Evolutionary conservation across 75 land plant genomes (phyloP), one percentile per base, ranked within the genome.

Genomic region (Sequoiadendron giganteum): DNA sequence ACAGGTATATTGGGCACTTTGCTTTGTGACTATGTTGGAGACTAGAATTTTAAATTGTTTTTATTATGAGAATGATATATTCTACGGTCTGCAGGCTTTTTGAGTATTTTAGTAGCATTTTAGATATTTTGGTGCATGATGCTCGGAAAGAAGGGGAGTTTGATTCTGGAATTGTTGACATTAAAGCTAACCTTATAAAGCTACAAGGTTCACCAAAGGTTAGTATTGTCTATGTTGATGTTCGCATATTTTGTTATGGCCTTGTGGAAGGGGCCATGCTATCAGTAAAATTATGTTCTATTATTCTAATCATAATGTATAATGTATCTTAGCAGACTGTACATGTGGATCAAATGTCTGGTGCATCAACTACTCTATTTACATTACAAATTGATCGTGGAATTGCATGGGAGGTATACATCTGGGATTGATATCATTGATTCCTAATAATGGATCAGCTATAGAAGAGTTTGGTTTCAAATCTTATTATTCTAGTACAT

Each of bases 111-210:
- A 91, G 92, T 49, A 93, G 95, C 89, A 95, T 96, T 70, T 92
- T 97, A 84, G 98, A 97, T 93, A 89, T 92, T 87, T 81, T 93
- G 38, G 75, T 97, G 40, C 93, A 90, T 34, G 96, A 94, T 87
- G 99, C 99, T 86, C 96, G 99, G 5, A 92, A 86, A 89, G 99
- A 97, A 87, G 99, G 99, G 28, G 90, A 97, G 61, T 90, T 97
- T 86, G 99, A 97, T 83, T 96, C 97, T 78, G 99, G 99, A 80
- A 97, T 97, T 89, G 96, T 96, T 86, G 98, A 96, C 87, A 97
- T 97, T 85, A 96, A 88, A 85, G 99, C 96, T 36, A 94, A 92
- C 76, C 49, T 83, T 55, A 92, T 97, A 65, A 98, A 94, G 85
- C 89, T 95, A 77, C 93, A 91, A 52, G 96, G 93, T 78, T 48